These are phyloP conservation scores for Barnettozyma sucrosica DNA, from an alignment of 805 yeast species.

Conservation along the genomic window DNA sequence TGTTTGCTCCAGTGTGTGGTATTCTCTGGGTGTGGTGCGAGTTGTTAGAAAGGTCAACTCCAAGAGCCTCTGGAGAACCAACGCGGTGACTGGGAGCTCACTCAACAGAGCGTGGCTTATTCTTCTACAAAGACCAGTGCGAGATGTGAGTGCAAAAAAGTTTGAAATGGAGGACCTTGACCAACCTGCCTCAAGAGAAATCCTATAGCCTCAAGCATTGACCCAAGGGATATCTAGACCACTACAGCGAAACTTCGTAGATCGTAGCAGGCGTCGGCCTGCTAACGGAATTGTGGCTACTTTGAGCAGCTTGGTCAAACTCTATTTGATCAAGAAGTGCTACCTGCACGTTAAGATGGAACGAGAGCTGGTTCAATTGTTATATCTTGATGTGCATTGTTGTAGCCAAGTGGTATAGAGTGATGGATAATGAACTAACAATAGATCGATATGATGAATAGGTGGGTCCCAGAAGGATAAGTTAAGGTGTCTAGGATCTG, in stretches of 20 bases:
- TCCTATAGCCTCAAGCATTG: background rate
- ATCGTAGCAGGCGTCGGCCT: background rate
- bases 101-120: background rate
- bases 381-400: background rate
- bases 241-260: background rate
- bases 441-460: background rate
- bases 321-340: background rate
- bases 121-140: background rate
- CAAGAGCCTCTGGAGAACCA: background rate
- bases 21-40: background rate
- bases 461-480: background rate
- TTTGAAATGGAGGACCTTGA: background rate
- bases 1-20: background rate
- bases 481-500: background rate
- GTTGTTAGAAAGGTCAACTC: background rate
- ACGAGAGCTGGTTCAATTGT: background rate
- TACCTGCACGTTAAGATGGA: background rate
- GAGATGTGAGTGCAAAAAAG: background rate
- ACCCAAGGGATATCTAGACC: background rate
- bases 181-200: background rate
- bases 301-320: background rate
- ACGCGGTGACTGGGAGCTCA: background rate
- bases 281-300: background rate
- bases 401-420: background rate
- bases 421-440: background rate